Conservation (phyloP, 2,329 filamentous ascomycete genomes). For the Geosmithia putterillii region DNA sequence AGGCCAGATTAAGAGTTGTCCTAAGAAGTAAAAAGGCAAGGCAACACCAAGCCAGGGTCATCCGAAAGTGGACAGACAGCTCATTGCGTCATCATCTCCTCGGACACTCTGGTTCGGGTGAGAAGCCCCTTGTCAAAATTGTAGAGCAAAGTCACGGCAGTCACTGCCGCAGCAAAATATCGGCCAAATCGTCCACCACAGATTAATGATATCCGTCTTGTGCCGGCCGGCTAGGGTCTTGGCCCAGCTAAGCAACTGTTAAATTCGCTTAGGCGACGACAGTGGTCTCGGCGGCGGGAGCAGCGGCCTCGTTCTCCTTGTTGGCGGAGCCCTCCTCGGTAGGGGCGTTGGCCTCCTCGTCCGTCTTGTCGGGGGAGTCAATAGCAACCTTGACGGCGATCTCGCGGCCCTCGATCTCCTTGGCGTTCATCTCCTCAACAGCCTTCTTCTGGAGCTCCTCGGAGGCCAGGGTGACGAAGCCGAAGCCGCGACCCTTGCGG, state of each 20-base stretch:
- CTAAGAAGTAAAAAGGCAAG: neutral
- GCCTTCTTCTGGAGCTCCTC: slow-evolving; percentile 98
- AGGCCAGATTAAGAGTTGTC: slow-evolving; percentile 3
- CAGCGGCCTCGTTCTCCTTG: slow-evolving; percentile 20
- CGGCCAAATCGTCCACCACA: slow-evolving; percentile 25
- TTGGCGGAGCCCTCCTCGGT: slow-evolving; percentile 30
- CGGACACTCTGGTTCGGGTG: neutral
- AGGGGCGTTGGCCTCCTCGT: slow-evolving; percentile 63
- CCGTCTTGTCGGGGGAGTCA: slow-evolving; percentile 93
- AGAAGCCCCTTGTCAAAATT: slow-evolving; percentile 6
- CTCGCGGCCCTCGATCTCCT: slow-evolving; percentile 96
- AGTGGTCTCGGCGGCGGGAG: slow-evolving; percentile 10
- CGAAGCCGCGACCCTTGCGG: slow-evolving; percentile 98
- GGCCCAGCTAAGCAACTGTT: neutral
- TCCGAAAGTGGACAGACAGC: neutral
- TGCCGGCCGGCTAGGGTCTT: slow-evolving; percentile 3
- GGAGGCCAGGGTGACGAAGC: slow-evolving; percentile 89
- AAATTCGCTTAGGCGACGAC: slow-evolving; percentile 10
- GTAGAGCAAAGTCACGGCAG: neutral
- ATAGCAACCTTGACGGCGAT: slow-evolving; percentile 99
- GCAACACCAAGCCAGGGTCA: neutral
- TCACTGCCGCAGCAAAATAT: slow-evolving; percentile 22
- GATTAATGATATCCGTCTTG: slow-evolving; percentile 18
- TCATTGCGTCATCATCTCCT: neutral
- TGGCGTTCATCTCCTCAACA: slow-evolving; percentile 96